Conservation (phyloP, 352 stramenopile genomes). For the Globisporangium acanthophoron region DNA sequence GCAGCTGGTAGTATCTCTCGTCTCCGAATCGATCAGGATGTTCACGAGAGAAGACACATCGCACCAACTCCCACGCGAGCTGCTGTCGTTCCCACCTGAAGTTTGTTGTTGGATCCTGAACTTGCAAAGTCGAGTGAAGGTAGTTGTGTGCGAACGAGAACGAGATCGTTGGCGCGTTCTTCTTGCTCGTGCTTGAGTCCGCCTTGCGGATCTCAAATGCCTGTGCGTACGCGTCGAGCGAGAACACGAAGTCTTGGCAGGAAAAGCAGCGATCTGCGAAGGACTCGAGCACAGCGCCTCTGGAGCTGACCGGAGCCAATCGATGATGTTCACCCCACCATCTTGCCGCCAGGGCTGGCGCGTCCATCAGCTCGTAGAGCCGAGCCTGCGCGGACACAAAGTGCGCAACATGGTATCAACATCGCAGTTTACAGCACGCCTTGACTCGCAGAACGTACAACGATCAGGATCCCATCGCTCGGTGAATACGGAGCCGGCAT, state of each 20-base stretch:
- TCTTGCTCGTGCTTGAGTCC: neutral
- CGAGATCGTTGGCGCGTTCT: neutral
- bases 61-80: slow-evolving; percentile 26
- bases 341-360: slow-evolving; percentile 13
- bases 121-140: slow-evolving; percentile 20
- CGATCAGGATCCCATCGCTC: slow-evolving; percentile 31
- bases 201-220: neutral
- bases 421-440: neutral
- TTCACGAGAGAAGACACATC: neutral
- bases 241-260: slow-evolving; percentile 27
- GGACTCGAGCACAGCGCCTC: slow-evolving; percentile 7
- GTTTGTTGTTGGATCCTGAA: slow-evolving; percentile 14
- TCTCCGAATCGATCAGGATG: slow-evolving; percentile 17
- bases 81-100: slow-evolving; percentile 14
- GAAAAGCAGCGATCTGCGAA: slow-evolving; percentile 25
- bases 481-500: slow-evolving; percentile 44
- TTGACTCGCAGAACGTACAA: slow-evolving; percentile 22
- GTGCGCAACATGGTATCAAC: neutral
- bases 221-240: slow-evolving; percentile 26
- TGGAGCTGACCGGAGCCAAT: neutral
- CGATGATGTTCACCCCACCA: slow-evolving; percentile 34
- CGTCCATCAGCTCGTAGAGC: slow-evolving; percentile 29
- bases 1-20: slow-evolving; percentile 25
- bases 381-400: slow-evolving; percentile 13
- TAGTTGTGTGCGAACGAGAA: slow-evolving; percentile 22